Conservation (phyloP, 495 filamentous ascomycete genomes). For the Entonaema liquescens region DNA sequence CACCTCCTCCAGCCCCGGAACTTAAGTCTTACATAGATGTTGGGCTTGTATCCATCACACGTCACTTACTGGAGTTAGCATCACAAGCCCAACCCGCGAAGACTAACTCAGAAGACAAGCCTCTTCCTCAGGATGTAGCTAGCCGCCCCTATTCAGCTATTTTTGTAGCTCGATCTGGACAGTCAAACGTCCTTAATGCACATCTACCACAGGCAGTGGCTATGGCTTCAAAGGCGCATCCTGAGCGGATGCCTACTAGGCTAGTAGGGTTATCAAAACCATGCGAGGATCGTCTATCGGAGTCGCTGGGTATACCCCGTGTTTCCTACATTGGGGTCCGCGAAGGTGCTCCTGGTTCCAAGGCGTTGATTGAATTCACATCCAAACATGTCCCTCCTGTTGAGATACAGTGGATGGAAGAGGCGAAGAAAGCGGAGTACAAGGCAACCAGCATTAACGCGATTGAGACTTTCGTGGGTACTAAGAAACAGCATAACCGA, state of each 20-base stretch:
- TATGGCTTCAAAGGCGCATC: slow-evolving; percentile 57
- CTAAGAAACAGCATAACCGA: slow-evolving; percentile 42
- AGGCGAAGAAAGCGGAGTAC: slow-evolving; percentile 35
- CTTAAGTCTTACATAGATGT: slow-evolving; percentile 63
- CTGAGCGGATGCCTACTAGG: slow-evolving; percentile 51
- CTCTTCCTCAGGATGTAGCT: slow-evolving; percentile 9
- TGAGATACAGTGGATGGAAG: slow-evolving; percentile 38
- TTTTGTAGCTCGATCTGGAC: slow-evolving; percentile 62
- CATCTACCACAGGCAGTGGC: slow-evolving; percentile 68
- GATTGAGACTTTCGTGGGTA: slow-evolving; percentile 51
- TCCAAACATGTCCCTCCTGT: slow-evolving; percentile 54
- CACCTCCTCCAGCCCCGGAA: slow-evolving; percentile 54
- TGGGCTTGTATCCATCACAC: slow-evolving; percentile 65
- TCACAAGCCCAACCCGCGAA: slow-evolving; percentile 5
- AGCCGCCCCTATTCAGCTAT: slow-evolving; percentile 53
- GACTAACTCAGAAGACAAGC: not conserved
- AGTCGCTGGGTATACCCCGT: slow-evolving; percentile 63
- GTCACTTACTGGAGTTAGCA: slow-evolving; percentile 59
- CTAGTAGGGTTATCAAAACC: slow-evolving; percentile 64
- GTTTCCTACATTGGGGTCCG: slow-evolving; percentile 66
- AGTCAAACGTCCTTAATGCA: slow-evolving; percentile 60
- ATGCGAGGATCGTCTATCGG: slow-evolving; percentile 59
- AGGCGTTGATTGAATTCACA: slow-evolving; percentile 60
- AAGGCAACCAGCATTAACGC: slow-evolving; percentile 43
- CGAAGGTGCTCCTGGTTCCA: slow-evolving; percentile 56